A percentile compares a stretch with the other conserved stretches of the same genome.
Evolutionary conservation across 768 basidiomycete species (phyloP).

Genomic region (Leccinum uliginosum): DNA sequence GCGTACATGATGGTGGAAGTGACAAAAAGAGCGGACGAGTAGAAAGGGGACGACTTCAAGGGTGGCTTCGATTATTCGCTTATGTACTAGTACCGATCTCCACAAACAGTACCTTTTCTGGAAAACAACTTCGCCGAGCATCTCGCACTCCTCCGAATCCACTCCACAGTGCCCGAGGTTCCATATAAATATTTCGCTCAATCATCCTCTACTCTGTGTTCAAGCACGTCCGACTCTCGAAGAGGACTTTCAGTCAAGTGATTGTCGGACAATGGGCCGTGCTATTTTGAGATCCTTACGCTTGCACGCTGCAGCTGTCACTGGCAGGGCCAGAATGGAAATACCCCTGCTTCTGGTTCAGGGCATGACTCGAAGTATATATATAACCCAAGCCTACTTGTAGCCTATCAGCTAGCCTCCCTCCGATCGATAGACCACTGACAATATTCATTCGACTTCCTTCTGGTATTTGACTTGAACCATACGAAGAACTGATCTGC

Average conservation of each 20-base stretch:
- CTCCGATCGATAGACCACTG: not conserved
- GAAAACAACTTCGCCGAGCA: not conserved
- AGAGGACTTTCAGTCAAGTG: not conserved
- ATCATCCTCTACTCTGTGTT: not conserved
- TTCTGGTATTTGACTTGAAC: not conserved
- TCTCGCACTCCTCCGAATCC: not conserved
- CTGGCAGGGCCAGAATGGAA: slow-evolving; percentile 8
- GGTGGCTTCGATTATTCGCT: slow-evolving; percentile 9
- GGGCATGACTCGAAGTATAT: not conserved
- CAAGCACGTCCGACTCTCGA: not conserved
- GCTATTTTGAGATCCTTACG: not conserved
- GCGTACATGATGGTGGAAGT: slow-evolving; percentile 22
- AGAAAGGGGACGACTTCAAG: slow-evolving; percentile 7
- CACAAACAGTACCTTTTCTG: slow-evolving; percentile 7
- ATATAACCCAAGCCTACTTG: not conserved
- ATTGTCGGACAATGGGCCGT: not conserved
- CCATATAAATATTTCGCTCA: not conserved
- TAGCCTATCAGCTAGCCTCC: too few species aligned
- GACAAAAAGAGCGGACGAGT: slow-evolving; percentile 11
- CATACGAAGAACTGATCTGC: not conserved
- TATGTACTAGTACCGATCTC: not conserved
- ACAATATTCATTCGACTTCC: not conserved
- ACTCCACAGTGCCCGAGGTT: not conserved
- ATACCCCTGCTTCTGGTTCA: slow-evolving; percentile 10
- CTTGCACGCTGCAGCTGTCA: not conserved